A percentile compares a stretch with the other conserved stretches of the same genome.
Evolutionary conservation across 2,329 filamentous ascomycete genomes (phyloP).

Genomic region (Fusarium paranaense): DNA sequence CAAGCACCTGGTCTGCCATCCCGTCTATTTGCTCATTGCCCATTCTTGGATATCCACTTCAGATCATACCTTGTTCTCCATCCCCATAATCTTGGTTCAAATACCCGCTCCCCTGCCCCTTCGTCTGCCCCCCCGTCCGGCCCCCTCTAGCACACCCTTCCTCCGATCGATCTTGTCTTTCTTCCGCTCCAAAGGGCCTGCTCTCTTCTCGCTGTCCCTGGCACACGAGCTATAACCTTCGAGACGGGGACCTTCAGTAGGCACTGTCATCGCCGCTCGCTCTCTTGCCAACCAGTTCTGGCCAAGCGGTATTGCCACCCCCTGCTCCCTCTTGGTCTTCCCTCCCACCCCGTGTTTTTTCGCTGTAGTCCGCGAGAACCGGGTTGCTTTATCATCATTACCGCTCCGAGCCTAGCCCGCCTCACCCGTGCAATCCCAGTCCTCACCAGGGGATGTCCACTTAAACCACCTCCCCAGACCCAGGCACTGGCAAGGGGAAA

Average conservation of each 20-base stretch:
- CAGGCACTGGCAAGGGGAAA: conserved; percentile 59
- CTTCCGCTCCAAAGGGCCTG: conserved; percentile 41
- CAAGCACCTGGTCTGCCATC: conserved; percentile 41
- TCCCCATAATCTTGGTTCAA: conserved; percentile 51
- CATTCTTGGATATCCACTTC: conserved; percentile 50
- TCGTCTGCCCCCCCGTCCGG: conserved; percentile 47
- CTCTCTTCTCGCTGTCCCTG: conserved; percentile 33
- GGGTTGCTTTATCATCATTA: conserved; percentile 54
- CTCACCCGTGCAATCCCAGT: conserved; percentile 64
- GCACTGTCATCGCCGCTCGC: conserved; percentile 20
- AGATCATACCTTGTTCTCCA: conserved; percentile 49
- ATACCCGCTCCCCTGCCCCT: conserved; percentile 49
- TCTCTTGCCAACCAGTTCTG: conserved; percentile 33
- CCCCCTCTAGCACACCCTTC: conserved; percentile 44
- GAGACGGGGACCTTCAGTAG: conserved; percentile 29
- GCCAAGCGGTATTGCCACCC: conserved; percentile 48
- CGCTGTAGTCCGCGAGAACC: conserved; percentile 46
- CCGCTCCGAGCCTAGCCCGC: conserved; percentile 59
- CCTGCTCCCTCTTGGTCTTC: conserved; percentile 33
- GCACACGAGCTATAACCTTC: conserved; percentile 35
- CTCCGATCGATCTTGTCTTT: conserved; percentile 46
- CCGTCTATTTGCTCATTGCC: conserved; percentile 47
- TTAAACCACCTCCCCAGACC: conserved; percentile 57
- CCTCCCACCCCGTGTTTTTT: conserved; percentile 37
- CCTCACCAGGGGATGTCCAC: conserved; percentile 54